phyloP scores from a whole-genome alignment of 305 asterid genomes.

The Caryopteris hybrid region DNA sequence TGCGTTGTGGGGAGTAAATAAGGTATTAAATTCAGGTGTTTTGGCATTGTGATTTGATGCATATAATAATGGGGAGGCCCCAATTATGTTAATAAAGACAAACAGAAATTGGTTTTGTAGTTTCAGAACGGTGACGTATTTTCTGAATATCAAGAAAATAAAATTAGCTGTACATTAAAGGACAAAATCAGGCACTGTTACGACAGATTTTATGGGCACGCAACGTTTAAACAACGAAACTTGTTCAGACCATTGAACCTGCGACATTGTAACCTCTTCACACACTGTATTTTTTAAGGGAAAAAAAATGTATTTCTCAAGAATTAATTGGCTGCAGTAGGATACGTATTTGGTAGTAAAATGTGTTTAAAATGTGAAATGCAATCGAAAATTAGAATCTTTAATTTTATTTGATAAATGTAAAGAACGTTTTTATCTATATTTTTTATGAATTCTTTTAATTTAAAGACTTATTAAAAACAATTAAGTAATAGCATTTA shows the following conservation, averaged over 20 bases:
- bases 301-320: no score
- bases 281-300: background rate
- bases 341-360: background rate
- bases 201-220: conserved; percentile 14
- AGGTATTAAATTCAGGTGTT: background rate
- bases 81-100: no score
- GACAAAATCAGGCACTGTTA: background rate
- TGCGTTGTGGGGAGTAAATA: no score
- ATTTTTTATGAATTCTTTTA: no score
- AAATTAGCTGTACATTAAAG: background rate
- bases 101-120: conserved; percentile 15
- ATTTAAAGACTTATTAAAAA: no score
- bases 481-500: no score
- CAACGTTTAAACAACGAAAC: background rate
- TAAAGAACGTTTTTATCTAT: no score
- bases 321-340: background rate
- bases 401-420: no score
- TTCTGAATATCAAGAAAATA: conserved; percentile 21
- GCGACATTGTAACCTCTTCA: background rate
- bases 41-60: background rate
- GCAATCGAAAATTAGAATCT: no score
- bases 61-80: no score
- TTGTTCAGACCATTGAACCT: background rate
- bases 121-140: conserved; percentile 22
- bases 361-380: background rate